These are phyloP conservation scores for Licmophora abbreviata DNA, from an alignment of 108 stramenopile species.

Conservation along the genomic window DNA sequence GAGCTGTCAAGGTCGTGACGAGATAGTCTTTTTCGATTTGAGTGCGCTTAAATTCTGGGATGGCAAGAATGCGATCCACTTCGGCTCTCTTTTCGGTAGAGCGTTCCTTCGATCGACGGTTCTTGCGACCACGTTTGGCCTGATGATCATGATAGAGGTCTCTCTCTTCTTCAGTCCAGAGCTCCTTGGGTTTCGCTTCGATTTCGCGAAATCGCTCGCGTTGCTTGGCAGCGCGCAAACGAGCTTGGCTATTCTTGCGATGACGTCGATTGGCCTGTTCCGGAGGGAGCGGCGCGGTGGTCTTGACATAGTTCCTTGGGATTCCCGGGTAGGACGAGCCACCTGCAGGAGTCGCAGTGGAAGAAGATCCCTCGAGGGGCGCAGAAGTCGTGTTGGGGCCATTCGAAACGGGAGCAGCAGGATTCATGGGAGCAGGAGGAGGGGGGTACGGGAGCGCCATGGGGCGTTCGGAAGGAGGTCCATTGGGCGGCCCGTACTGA, in stretches of 20 bases:
- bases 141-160: conserved; percentile 27
- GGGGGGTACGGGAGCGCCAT: no score
- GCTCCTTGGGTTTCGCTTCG: conserved; percentile 16
- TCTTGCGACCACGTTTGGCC: conserved; percentile 40
- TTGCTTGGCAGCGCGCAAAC: conserved; percentile 28
- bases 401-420: no score
- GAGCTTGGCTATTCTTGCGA: conserved; percentile 53
- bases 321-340: no score
- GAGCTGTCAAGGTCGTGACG: conserved; percentile 22
- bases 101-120: conserved; percentile 38
- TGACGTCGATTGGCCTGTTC: conserved; percentile 6
- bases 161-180: conserved; percentile 36
- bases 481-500: no score
- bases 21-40: conserved; percentile 36
- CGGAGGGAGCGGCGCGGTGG: no score
- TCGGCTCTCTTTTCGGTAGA: conserved; percentile 45
- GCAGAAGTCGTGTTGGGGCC: no score
- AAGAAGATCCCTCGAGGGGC: no score
- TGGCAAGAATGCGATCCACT: conserved; percentile 39
- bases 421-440: no score
- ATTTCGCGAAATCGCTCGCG: conserved; percentile 26
- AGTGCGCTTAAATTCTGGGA: conserved; percentile 31
- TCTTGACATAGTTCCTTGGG: no score
- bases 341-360: no score
- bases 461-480: no score